Evolutionary conservation across 495 filamentous ascomycete species (phyloP).

Genomic region (Copromyces sp.): DNA sequence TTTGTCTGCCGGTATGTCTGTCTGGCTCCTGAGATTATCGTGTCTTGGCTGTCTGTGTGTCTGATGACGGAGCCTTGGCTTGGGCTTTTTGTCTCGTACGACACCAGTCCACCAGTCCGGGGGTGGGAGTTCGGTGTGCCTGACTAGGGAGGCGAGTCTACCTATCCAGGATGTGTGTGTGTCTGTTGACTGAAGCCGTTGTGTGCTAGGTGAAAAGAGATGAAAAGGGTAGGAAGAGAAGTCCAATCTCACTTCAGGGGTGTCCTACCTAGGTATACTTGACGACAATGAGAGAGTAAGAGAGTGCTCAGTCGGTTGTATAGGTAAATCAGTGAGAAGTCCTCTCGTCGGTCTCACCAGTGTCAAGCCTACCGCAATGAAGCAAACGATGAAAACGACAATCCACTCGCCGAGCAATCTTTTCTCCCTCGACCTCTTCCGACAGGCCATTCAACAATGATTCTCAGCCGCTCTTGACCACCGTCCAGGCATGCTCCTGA

Average conservation of each 20-base stretch:
- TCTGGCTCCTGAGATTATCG: not conserved
- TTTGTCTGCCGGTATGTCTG: not conserved
- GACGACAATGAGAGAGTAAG: not conserved
- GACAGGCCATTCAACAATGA: not conserved
- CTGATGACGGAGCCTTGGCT: not conserved
- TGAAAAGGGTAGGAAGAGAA: not conserved
- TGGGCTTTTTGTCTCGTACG: not conserved
- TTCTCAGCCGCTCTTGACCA: not conserved
- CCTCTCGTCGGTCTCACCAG: not conserved
- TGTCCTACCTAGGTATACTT: not conserved
- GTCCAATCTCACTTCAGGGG: not conserved
- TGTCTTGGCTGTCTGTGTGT: not conserved
- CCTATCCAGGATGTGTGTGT: not conserved
- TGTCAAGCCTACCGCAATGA: not conserved
- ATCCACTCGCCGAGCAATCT: not conserved
- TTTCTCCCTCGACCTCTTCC: not conserved
- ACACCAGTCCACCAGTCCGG: not conserved
- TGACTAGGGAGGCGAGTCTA: not conserved
- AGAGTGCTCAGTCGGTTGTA: not conserved
- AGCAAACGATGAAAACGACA: not conserved
- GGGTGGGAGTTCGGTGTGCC: not conserved
- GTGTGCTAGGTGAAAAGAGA: not conserved
- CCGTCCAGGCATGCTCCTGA: not conserved
- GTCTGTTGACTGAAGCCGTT: not conserved
- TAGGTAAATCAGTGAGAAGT: not conserved